A percentile compares a stretch with the other conserved stretches of the same genome.
Conservation (phyloP, 2,329 filamentous ascomycete species). For the Fusarium oxysporum region DNA sequence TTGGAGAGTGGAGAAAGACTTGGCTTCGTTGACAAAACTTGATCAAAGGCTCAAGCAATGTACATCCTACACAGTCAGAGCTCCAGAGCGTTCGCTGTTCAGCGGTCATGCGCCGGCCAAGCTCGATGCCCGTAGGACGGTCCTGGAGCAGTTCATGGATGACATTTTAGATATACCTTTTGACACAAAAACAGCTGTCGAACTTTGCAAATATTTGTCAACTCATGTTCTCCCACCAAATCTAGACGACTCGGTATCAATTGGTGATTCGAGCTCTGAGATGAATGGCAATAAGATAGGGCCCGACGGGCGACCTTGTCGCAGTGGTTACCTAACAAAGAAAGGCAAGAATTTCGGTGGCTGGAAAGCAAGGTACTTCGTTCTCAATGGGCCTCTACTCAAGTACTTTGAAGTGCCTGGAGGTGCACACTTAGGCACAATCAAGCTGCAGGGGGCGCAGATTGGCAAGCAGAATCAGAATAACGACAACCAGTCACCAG, state of each 20-base stretch:
- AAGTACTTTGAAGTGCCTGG: slow-evolving; percentile 94
- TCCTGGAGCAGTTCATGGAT: slow-evolving; percentile 87
- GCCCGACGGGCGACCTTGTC: slow-evolving; percentile 74
- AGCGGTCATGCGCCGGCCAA: slow-evolving; percentile 93
- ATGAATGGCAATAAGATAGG: slow-evolving; percentile 57
- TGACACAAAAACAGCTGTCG: slow-evolving; percentile 79
- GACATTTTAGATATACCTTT: slow-evolving; percentile 85
- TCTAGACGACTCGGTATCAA: slow-evolving; percentile 63
- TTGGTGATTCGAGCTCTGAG: slow-evolving; percentile 41
- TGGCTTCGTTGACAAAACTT: slow-evolving; percentile 80
- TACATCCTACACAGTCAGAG: slow-evolving; percentile 76
- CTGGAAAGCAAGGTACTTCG: slow-evolving; percentile 86
- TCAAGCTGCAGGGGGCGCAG: slow-evolving; percentile 90
- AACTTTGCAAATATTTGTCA: slow-evolving; percentile 90
- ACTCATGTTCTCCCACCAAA: slow-evolving; percentile 72
- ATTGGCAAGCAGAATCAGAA: slow-evolving; percentile 86
- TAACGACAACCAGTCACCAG: slow-evolving; percentile 67
- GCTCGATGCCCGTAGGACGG: slow-evolving; percentile 84
- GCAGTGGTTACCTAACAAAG: slow-evolving; percentile 94
- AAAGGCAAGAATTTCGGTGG: slow-evolving; percentile 98
- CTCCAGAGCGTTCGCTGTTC: slow-evolving; percentile 89
- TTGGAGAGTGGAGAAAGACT: slow-evolving; percentile 96
- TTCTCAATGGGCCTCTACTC: slow-evolving; percentile 71
- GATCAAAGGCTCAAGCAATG: slow-evolving; percentile 84
- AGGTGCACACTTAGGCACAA: slow-evolving; percentile 90